Evolutionary conservation across 2,329 filamentous ascomycete species (phyloP), one percentile per base, ranked within the genome.

Genomic region (Pseudocercospora macadamiae): DNA sequence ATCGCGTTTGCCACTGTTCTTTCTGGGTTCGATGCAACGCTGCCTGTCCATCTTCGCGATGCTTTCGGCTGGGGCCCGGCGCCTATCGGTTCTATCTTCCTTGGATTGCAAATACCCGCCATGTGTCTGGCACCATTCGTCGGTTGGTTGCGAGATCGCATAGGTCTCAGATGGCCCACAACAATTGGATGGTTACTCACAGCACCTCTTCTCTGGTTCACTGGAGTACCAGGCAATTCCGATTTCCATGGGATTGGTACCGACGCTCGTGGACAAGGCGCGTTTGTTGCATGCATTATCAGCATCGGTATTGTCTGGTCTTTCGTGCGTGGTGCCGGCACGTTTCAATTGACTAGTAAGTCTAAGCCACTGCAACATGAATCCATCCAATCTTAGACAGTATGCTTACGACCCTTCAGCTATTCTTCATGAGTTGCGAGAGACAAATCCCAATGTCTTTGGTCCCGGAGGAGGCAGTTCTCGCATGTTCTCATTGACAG

Each of bases 341-440:
- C 52, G 12, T 64, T 64, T 36, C 59, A 64, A 34, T 30, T 65
- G 49, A 61, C 59, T 4, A 44, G 60, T 60, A 26, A 63, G 60
- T 52, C 16, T 14, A 7, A 4, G 1, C 1, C 14, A 42, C 18
- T 7, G 16, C 37, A 10, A 7, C 44, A 18, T 45, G 10, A 21
- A 5, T 18, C n/a, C 14, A 8, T 3, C 10, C 26, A n/a, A 10
- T n/a, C n/a, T n/a, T n/a, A n/a, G n/a, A n/a, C n/a, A 25, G 8
- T 9, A n/a, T 4, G 49, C 48, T 54, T 19, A 60, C 45, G 5
- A 25, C n/a, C 26, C 3, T 4, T 4, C 21, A 61, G 55, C 63
- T 9, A 47, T 51, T 16, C 45, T 65, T 4, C 61, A 54, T 19
- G 52, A 63, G 14, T 39, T 65, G 2, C 36, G 47, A 34, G 54